A percentile compares a stretch with the other conserved stretches of the same genome.
Conservation (phyloP, 23 red algal genomes). For the Gracilaria gracilis region DNA sequence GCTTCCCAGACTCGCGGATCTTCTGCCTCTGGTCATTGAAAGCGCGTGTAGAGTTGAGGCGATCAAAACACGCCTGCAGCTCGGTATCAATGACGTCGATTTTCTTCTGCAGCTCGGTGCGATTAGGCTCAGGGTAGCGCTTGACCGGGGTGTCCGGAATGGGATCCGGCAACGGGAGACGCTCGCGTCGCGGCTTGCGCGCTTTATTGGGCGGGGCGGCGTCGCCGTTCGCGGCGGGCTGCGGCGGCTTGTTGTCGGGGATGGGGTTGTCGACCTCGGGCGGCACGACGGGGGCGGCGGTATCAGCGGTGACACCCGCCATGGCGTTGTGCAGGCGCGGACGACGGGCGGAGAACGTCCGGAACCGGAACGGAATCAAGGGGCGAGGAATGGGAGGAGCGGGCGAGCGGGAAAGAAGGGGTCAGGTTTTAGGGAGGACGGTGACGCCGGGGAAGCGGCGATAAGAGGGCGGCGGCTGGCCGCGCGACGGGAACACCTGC, state of each 20-base stretch:
- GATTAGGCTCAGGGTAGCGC: constrained; percentile 72
- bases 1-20: constrained; percentile 51
- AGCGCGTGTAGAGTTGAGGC: constrained; percentile 37
- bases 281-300: background rate
- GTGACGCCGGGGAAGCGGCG: constrained; percentile 20
- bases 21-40: constrained; percentile 68
- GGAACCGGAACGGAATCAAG: too few relatives aligned
- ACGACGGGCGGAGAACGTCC: background rate
- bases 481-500: background rate
- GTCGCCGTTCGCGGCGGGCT: background rate
- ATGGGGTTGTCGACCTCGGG: background rate
- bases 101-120: constrained; percentile 59
- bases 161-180: constrained; percentile 69
- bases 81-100: constrained; percentile 42
- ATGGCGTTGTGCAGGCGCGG: constrained; percentile 11
- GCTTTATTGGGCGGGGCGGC: constrained; percentile 20
- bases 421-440: background rate
- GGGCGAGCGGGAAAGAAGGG: background rate
- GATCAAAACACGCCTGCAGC: constrained; percentile 61
- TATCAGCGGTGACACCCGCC: constrained; percentile 44
- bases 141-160: constrained; percentile 76
- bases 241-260: constrained; percentile 18
- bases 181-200: constrained; percentile 53
- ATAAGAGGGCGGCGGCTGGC: background rate
- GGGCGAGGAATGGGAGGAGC: background rate